Conservation (phyloP, 164 flowering plant genomes). For the Warburgia ugandensis region DNA sequence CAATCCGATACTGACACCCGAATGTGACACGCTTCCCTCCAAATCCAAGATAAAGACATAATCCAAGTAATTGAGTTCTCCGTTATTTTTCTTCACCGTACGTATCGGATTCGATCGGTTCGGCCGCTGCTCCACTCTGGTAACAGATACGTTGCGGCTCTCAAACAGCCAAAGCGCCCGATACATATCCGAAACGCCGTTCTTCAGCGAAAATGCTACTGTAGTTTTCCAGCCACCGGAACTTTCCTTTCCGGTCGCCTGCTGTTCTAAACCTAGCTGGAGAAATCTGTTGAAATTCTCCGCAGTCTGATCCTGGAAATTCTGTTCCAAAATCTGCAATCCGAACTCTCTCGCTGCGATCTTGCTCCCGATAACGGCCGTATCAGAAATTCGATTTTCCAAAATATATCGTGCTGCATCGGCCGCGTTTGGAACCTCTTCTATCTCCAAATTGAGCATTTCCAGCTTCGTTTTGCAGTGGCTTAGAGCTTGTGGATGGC, state of each 20-base stretch:
- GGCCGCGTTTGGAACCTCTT: slow-evolving; percentile 21
- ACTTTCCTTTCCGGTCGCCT: background rate
- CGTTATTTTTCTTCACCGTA: slow-evolving; percentile 2
- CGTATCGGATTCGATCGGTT: slow-evolving; percentile 16
- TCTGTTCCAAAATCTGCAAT: slow-evolving; percentile 16
- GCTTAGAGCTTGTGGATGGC: slow-evolving; percentile 28
- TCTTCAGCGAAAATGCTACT: slow-evolving; percentile 20
- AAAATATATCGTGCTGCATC: slow-evolving; percentile 17
- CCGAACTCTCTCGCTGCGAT: slow-evolving; percentile 25
- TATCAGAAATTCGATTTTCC: slow-evolving; percentile 14
- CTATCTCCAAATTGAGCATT: slow-evolving; percentile 13
- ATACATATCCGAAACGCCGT: slow-evolving; percentile 21
- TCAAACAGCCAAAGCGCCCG: slow-evolving; percentile 20
- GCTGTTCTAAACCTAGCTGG: slow-evolving; percentile 11
- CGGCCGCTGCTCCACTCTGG: slow-evolving; percentile 24
- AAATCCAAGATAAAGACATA: slow-evolving; percentile 22
- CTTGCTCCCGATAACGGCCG: slow-evolving; percentile 26
- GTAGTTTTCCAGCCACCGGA: slow-evolving; percentile 13
- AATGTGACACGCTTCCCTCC: slow-evolving; percentile 11
- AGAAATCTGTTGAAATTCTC: slow-evolving; percentile 13
- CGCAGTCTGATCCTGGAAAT: slow-evolving; percentile 12
- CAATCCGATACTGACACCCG: slow-evolving; percentile 6
- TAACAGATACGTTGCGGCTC: slow-evolving; percentile 13
- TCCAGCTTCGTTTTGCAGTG: slow-evolving; percentile 18
- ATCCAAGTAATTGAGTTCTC: slow-evolving; percentile 10